Evolutionary conservation across 306 rosid genomes (phyloP).

Genomic region (Astragalus glycyphyllos): DNA sequence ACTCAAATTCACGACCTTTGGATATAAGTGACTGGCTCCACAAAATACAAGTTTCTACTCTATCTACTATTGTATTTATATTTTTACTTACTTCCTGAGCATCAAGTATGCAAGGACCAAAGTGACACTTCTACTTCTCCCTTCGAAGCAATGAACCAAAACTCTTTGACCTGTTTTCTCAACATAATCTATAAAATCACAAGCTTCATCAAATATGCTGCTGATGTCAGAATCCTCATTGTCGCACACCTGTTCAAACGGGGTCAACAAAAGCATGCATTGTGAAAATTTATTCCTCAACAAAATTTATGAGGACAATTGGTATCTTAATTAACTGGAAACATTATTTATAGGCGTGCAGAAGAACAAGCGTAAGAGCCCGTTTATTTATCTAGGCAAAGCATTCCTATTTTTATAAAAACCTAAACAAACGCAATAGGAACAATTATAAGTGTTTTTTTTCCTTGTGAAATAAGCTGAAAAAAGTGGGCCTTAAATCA

Average conservation of each 20-base stretch:
- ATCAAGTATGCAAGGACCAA: constrained; percentile 86
- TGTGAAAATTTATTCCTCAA: constrained; percentile 14
- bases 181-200: constrained; percentile 70
- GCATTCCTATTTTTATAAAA: background rate
- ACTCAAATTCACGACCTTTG: background rate
- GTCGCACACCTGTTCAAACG: constrained; percentile 69
- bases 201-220: constrained; percentile 83
- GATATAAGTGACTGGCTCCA: constrained; percentile 10
- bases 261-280: constrained; percentile 14
- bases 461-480: background rate
- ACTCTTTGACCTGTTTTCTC: constrained; percentile 74
- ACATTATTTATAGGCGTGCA: background rate
- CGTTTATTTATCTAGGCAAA: background rate
- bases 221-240: constrained; percentile 70
- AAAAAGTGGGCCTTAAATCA: constrained; percentile 7
- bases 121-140: constrained; percentile 94
- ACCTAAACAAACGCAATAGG: background rate
- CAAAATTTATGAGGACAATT: background rate
- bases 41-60: constrained; percentile 3
- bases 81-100: constrained; percentile 78
- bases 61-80: background rate
- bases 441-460: background rate
- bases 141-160: constrained; percentile 95
- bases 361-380: background rate
- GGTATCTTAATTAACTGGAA: too few relatives aligned